Conservation (phyloP, 2,329 filamentous ascomycete species). For the Xylariaceae sp. region DNA sequence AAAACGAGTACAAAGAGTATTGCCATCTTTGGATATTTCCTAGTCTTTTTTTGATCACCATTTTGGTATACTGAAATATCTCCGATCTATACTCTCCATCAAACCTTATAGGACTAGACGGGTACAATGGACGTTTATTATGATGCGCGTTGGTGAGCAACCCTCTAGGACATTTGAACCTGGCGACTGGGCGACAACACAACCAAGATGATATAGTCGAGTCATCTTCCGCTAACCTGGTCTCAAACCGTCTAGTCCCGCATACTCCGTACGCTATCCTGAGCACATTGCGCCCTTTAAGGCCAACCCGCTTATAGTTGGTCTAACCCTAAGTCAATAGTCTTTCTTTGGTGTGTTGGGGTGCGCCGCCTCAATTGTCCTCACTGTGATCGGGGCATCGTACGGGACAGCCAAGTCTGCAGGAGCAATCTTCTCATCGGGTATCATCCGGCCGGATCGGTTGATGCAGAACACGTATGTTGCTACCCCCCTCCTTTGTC, state of each 20-base stretch:
- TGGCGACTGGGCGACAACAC: not conserved
- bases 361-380: constrained; percentile 87
- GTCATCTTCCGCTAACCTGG: constrained; percentile 2
- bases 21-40: too few relatives aligned
- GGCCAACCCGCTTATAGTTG: too few relatives aligned
- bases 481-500: not conserved
- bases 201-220: not conserved
- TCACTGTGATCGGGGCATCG: constrained; percentile 92
- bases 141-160: constrained; percentile 23
- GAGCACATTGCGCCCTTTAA: not conserved
- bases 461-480: constrained; percentile 50
- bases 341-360: constrained; percentile 86
- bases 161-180: not conserved
- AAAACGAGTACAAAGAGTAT: too few relatives aligned
- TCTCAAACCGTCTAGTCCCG: constrained; percentile 45
- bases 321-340: too few relatives aligned
- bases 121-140: constrained; percentile 15
- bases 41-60: too few relatives aligned
- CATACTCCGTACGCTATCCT: constrained; percentile 49
- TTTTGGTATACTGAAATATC: too few relatives aligned
- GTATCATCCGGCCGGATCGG: constrained; percentile 51
- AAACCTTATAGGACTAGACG: too few relatives aligned
- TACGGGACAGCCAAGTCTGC: constrained; percentile 98
- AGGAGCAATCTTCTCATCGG: constrained; percentile 51
- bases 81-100: too few relatives aligned